Percentiles rank a stretch among this genome's conserved stretches.
phyloP scores from a whole-genome alignment of 2,329 filamentous ascomycete species.

The Phoma sp. region DNA sequence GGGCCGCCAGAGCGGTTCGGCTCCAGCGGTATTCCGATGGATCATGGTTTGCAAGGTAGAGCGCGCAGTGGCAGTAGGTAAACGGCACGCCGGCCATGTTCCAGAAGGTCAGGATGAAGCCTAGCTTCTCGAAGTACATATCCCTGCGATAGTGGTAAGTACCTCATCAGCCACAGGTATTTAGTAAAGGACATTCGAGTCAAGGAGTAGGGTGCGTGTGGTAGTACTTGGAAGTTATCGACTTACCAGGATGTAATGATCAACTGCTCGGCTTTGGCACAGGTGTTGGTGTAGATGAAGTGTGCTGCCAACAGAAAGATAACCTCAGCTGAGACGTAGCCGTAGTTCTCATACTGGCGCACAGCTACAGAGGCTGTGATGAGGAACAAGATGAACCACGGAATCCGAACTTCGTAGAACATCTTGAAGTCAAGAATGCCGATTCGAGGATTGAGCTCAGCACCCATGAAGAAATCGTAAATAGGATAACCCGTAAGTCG shows the following conservation, averaged over 20 bases:
- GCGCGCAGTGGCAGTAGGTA: slow-evolving; percentile 89
- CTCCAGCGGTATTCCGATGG: slow-evolving; percentile 79
- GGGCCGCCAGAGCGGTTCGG: slow-evolving; percentile 64
- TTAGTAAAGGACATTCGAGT: neutral
- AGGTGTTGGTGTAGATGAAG: slow-evolving; percentile 89
- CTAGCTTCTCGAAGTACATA: slow-evolving; percentile 96
- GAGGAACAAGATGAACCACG: slow-evolving; percentile 87
- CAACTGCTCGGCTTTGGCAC: slow-evolving; percentile 87
- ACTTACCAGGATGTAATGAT: slow-evolving; percentile 81
- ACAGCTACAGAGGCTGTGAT: slow-evolving; percentile 75
- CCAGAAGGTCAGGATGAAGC: slow-evolving; percentile 97
- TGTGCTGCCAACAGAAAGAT: slow-evolving; percentile 84
- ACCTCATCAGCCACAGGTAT: neutral
- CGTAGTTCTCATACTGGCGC: slow-evolving; percentile 81
- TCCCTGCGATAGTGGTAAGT: slow-evolving; percentile 60
- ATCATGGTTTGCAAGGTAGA: slow-evolving; percentile 84
- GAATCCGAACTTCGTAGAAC: slow-evolving; percentile 91
- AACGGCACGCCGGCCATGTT: slow-evolving; percentile 91
- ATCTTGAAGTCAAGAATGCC: slow-evolving; percentile 87
- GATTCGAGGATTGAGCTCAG: slow-evolving; percentile 83
- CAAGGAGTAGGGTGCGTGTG: neutral
- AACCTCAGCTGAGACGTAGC: slow-evolving; percentile 83
- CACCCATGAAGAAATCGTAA: slow-evolving; percentile 91
- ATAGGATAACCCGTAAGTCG: slow-evolving; percentile 84
- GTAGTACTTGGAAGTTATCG: neutral